Evolutionary conservation across 306 rosid species (phyloP), one percentile per base, ranked within the genome.

Genomic region (Delonix regia): DNA sequence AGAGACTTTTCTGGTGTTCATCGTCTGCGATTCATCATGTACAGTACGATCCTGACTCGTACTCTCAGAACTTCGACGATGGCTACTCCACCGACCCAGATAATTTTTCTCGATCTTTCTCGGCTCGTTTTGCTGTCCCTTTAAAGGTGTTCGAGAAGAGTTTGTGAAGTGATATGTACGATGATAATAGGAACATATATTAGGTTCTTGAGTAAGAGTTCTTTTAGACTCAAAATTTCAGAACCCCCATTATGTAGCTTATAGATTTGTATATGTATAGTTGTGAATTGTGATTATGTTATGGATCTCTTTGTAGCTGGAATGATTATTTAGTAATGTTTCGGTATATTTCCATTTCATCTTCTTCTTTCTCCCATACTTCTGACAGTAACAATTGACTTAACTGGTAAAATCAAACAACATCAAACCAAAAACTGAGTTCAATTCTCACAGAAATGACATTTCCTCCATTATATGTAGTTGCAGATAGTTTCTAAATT

Each of bases 21-120:
- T 65, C 33, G 55, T 21, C 76, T 6, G 38, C 18, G 7, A 82
- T 53, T 63, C 87, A 73, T 38, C 85, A 69, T 38, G 72, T 76
- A 74, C 91, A 84, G 64, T 92, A 92, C 4, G 87, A 92, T 73
- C 88, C 82, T 3, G 13, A 74, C 59, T 83, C 90, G 4, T 88
- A 92, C 64, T 78, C 85, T 8, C 87, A 84, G 66, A 92, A 92
- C 73, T 92, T 92, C 10, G 97, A 92, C 80, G 88, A 87, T 36
- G 94, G 94, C 7, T 81, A 42, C 21, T 75, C 80, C 38, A 78
- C 62, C 9, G 91, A 92, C 53, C 89, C 89, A 6, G 94, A 92
- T 55, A 59, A 61, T 57, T 30, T 76, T 28, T 85, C 81, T 24
- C 81, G 91, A 5, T 90, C 95, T 13, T 92, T 92, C 88, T 90